phyloP scores from a whole-genome alignment of 805 yeast species.

The Brettanomyces anomalus region DNA sequence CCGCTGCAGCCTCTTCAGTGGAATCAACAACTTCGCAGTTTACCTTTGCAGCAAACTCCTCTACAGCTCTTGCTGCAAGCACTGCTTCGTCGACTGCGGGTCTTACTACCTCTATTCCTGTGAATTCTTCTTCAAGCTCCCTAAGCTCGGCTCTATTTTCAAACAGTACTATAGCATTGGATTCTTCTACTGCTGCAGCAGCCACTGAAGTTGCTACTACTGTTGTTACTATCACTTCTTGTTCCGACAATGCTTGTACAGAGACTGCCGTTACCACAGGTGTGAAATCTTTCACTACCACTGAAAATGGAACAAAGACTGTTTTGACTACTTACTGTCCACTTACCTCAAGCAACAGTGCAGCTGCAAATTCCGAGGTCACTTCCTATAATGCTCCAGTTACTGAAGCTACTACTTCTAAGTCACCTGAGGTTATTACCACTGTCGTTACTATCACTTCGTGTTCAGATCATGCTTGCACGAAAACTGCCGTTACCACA shows the following conservation, averaged over 20 bases:
- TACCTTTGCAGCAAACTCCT: background rate
- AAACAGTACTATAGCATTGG: background rate
- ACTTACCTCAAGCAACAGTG: background rate
- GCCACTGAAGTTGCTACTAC: background rate
- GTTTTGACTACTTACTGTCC: slow-evolving; percentile 27
- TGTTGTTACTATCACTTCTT: background rate
- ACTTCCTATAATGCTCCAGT: background rate
- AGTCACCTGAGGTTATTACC: background rate
- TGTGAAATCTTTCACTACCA: slow-evolving; percentile 14
- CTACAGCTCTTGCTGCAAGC: too few species aligned
- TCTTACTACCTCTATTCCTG: slow-evolving; percentile 29
- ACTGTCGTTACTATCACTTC: slow-evolving; percentile 1
- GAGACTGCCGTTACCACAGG: slow-evolving; percentile 2
- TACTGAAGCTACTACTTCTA: background rate
- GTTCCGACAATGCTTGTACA: background rate
- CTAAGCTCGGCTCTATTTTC: slow-evolving; percentile 7
- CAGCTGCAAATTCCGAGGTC: background rate
- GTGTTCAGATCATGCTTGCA: slow-evolving; percentile 1
- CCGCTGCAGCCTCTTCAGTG: background rate
- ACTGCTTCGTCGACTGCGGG: background rate
- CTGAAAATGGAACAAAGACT: slow-evolving; percentile 25
- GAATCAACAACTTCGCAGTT: background rate
- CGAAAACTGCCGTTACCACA: slow-evolving; percentile 2
- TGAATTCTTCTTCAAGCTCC: slow-evolving; percentile 21
- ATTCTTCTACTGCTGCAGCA: background rate